These are phyloP conservation scores for Zoysia matrella DNA, from an alignment of 202 grass and related monocot genomes.

Conservation along the genomic window DNA sequence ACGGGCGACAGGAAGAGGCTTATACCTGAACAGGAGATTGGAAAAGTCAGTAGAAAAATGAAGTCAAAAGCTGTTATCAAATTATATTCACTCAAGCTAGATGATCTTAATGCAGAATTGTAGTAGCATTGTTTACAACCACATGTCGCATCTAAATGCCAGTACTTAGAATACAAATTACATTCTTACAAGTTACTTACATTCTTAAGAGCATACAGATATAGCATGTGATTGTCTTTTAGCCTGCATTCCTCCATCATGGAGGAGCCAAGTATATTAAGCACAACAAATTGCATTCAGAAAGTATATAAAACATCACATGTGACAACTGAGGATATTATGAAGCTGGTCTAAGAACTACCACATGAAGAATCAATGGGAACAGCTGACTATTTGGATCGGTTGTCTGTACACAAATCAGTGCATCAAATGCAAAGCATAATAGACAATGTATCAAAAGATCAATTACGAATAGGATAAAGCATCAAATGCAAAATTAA, in stretches of 20 bases:
- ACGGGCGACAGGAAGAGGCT: no score
- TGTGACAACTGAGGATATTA: not conserved
- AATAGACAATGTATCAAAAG: not conserved
- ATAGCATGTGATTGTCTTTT: not conserved
- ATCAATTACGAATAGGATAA: not conserved
- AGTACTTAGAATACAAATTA: not conserved
- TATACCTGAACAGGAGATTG: no score
- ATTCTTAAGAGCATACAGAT: not conserved
- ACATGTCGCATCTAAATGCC: constrained; percentile 11
- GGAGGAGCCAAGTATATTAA: not conserved
- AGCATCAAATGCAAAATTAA: no score
- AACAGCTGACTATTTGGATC: not conserved
- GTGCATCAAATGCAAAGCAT: not conserved
- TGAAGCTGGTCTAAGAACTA: not conserved
- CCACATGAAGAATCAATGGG: not conserved
- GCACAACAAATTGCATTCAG: not conserved
- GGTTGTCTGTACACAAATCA: not conserved
- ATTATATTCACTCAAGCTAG: not conserved
- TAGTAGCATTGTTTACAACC: not conserved
- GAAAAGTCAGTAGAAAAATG: no score
- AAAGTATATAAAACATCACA: not conserved
- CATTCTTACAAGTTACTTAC: not conserved
- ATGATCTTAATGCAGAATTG: not conserved
- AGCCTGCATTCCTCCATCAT: not conserved
- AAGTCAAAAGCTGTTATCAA: not conserved